Base-by-base conservation (phyloP, 2,329 filamentous ascomycete genomes). In the Ophiostoma ulmi region DNA sequence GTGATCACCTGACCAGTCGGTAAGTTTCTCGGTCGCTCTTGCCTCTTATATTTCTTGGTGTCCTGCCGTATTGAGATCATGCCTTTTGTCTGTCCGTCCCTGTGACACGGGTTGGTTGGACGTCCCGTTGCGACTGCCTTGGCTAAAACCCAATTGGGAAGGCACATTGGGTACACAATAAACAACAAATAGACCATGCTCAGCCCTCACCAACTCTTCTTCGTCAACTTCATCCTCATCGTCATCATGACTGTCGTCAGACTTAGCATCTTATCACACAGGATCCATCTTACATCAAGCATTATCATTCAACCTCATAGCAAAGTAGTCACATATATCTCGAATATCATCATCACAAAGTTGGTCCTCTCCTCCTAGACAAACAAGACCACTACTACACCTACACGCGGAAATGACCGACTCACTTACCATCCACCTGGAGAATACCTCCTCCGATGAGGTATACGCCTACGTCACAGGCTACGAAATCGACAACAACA, bases 381-480 rank as follows among this genome's bases (percentile, higher is more conserved):
- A 55, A 6, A 31, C 20, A 0, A 20, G 26, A 31, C 22, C 26
- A 31, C 14, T 6, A 31, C 14, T 26, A 14, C 22, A 58, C 58
- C 58, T 63, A 31, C n/a, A 63, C 58, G 22, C 63, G 70, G 72
- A 20, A 38, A 82, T 82, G 80, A 80, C 80, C 4, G 72, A 76
- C 70, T 79, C 83, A 4, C 78, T 90, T 31, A 81, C 83, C 35
- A 81, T 90, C 70, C 83, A 82, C 13, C 78, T 90, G 6, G 80
- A 83, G 72, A 90, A 90, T 77, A 81, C 82, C 72, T 86, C 85
- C 22, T 79, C 77, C 66, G 79, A 78, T 71, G 83, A 81, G 31
- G 84, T 89, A 10, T 90, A 84, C 74, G 88, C 87, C 55, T 90
- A 89, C 77, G 86, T 92, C 76, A 91, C 87, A 4, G 88, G 88